A percentile compares a stretch with the other conserved stretches of the same genome.
These are phyloP conservation scores for Neoascochyta sp. DNA, from an alignment of 2,329 filamentous ascomycete species.

Conservation along the genomic window DNA sequence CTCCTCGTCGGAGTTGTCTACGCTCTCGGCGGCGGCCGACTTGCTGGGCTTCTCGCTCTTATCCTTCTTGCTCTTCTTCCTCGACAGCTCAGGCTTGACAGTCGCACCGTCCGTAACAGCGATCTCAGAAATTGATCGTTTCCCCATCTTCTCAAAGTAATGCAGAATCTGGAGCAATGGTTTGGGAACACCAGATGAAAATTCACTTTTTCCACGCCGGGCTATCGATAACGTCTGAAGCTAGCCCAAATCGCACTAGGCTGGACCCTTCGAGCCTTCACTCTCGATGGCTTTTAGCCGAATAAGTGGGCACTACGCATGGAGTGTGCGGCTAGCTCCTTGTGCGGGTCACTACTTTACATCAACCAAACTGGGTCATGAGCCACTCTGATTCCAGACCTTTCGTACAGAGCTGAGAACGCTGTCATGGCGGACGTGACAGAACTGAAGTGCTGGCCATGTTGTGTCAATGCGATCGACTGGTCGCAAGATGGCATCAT, in stretches of 20 bases:
- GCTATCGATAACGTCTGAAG: constrained; percentile 18
- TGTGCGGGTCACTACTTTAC: too few relatives aligned
- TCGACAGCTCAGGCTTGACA: constrained; percentile 24
- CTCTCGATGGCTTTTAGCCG: too few relatives aligned
- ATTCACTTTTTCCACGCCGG: constrained; percentile 5
- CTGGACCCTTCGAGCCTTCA: too few relatives aligned
- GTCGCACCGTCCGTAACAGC: constrained; percentile 23
- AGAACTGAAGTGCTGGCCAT: constrained; percentile 46
- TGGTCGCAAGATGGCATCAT: constrained; percentile 59
- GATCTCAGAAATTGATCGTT: constrained; percentile 35
- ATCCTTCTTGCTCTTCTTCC: constrained; percentile 40
- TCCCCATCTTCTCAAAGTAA: constrained; percentile 29
- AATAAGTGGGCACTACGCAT: too few relatives aligned
- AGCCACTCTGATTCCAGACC: too few relatives aligned
- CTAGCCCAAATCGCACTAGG: constrained; percentile 1
- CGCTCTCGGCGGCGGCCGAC: constrained; percentile 10
- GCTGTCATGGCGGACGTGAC: constrained; percentile 36
- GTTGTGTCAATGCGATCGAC: constrained; percentile 50
- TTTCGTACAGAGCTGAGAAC: too few relatives aligned
- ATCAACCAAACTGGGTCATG: too few relatives aligned
- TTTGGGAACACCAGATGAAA: constrained; percentile 4
- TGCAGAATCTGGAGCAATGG: constrained; percentile 1
- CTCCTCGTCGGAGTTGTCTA: constrained; percentile 25
- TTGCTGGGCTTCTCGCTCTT: constrained; percentile 31
- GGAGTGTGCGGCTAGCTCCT: too few relatives aligned